Evolutionary conservation across 495 filamentous ascomycete species (phyloP).

Genomic region (Astrocystis sublimbata): DNA sequence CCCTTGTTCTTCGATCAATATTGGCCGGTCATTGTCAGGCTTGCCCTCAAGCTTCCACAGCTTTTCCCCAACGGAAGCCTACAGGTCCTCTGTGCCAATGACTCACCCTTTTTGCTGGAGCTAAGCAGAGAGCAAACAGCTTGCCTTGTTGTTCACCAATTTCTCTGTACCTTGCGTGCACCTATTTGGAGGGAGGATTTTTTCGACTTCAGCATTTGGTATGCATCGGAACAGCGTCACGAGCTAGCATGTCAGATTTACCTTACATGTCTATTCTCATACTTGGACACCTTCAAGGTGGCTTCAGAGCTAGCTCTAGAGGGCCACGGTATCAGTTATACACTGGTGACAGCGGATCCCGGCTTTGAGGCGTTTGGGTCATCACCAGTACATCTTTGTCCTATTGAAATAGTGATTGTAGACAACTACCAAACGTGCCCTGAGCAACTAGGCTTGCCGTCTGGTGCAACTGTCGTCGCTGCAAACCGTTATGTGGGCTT

Average conservation of each 20-base stretch:
- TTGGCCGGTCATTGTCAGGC: slow-evolving; percentile 14
- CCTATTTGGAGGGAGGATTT: slow-evolving; percentile 21
- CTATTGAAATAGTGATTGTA: neutral
- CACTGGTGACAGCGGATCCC: neutral
- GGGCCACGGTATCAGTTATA: neutral
- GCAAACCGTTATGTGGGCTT: slow-evolving; percentile 28
- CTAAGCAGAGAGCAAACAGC: neutral
- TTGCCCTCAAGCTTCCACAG: slow-evolving; percentile 7
- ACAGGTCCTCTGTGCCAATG: slow-evolving; percentile 4
- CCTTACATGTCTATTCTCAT: slow-evolving; percentile 20
- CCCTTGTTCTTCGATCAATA: neutral
- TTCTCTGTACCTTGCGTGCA: slow-evolving; percentile 18
- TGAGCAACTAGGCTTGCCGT: slow-evolving; percentile 18
- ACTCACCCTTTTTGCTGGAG: neutral
- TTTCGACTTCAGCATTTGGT: slow-evolving; percentile 31
- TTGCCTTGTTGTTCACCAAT: slow-evolving; percentile 27
- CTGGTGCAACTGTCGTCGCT: slow-evolving; percentile 24
- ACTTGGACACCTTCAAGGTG: neutral
- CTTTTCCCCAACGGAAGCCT: slow-evolving; percentile 13
- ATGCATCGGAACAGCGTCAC: slow-evolving; percentile 23
- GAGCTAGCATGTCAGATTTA: slow-evolving; percentile 20
- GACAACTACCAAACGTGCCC: neutral
- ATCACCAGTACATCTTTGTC: slow-evolving; percentile 1
- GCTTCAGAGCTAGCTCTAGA: neutral
- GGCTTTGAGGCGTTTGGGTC: neutral